Conservation (phyloP, 495 filamentous ascomycete species). For the Penicillium cinerascens region DNA sequence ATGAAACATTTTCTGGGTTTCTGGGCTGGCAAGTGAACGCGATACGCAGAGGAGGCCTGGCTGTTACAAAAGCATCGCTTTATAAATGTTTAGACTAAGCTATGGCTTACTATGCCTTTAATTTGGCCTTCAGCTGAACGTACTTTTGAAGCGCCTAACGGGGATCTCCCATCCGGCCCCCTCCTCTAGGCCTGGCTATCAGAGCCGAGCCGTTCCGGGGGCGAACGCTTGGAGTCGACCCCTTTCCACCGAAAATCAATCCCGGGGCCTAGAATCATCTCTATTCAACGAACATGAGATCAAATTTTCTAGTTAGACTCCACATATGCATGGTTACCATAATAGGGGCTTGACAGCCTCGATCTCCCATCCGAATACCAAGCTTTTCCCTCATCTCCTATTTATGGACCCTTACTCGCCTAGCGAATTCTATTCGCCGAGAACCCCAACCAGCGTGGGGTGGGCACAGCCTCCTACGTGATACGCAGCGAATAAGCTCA, state of each 20-base stretch:
- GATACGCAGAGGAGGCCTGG: too few species aligned
- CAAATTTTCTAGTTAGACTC: neutral
- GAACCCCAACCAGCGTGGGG: neutral
- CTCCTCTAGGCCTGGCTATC: neutral
- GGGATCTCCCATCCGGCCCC: too few species aligned
- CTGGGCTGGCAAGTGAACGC: neutral
- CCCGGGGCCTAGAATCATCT: neutral
- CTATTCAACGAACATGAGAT: neutral
- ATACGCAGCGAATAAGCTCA: neutral
- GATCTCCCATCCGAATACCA: neutral
- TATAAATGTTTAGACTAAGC: too few species aligned
- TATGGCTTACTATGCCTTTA: too few species aligned
- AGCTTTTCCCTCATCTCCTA: neutral
- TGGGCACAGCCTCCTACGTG: neutral
- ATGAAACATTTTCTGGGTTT: conserved; percentile 4
- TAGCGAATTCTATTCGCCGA: neutral
- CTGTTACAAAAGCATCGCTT: too few species aligned
- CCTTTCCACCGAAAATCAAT: neutral
- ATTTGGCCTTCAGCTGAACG: too few species aligned
- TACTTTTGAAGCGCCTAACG: too few species aligned
- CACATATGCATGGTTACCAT: neutral
- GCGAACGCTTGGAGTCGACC: too few species aligned
- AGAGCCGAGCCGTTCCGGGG: neutral
- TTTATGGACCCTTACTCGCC: neutral
- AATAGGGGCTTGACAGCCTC: neutral